Percentiles rank a stretch among this genome's conserved stretches.
These are phyloP conservation scores for Leishmania guyanensis DNA, from an alignment of 208 protist species.

Conservation along the genomic window DNA sequence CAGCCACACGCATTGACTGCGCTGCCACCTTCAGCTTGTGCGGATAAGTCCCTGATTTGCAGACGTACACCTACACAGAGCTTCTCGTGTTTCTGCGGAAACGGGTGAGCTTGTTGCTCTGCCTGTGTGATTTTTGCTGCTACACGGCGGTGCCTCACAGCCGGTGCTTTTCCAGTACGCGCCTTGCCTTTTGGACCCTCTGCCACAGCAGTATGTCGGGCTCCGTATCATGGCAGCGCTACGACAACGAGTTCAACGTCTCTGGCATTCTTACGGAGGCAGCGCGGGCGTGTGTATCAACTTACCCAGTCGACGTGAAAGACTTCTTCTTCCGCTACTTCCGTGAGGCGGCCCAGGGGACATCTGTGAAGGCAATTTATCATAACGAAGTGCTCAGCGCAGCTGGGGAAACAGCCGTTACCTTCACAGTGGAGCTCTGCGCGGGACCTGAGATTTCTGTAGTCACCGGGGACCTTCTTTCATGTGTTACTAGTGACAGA, in stretches of 20 bases:
- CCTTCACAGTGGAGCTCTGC: constrained; percentile 29
- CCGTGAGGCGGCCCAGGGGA: constrained; percentile 39
- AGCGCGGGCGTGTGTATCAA: constrained; percentile 73
- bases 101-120: not conserved
- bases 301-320: constrained; percentile 45
- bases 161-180: not conserved
- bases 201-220: constrained; percentile 9
- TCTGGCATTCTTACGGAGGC: constrained; percentile 76
- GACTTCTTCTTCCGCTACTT: constrained; percentile 82
- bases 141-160: not conserved
- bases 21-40: not conserved
- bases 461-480: constrained; percentile 6
- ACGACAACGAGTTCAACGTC: constrained; percentile 73
- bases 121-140: no score
- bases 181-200: not conserved
- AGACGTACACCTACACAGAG: not conserved
- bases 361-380: constrained; percentile 35
- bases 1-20: not conserved
- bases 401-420: constrained; percentile 24
- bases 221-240: constrained; percentile 72
- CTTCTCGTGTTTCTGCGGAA: not conserved
- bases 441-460: constrained; percentile 23
- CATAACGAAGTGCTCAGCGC: constrained; percentile 35
- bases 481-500: not conserved
- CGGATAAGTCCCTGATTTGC: not conserved